Base-by-base conservation (phyloP, 495 filamentous ascomycete species). In the Neurospora sp. region DNA sequence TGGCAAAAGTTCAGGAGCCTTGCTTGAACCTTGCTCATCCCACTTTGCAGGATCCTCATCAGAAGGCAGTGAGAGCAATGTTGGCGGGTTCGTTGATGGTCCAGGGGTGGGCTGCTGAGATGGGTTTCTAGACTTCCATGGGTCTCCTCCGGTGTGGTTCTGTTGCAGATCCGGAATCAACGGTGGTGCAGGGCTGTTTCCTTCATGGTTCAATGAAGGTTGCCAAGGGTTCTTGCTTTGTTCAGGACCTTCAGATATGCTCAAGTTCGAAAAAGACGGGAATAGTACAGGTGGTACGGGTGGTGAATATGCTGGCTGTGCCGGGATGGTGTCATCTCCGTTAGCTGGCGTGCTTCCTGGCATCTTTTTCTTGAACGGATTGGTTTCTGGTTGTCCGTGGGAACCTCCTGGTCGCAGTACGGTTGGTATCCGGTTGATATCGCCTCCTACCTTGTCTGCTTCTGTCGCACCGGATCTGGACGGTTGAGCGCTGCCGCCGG, bases 221-320 rank as follows among this genome's bases (percentile, higher is more conserved):
- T 87, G 83, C 86, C 86, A 88, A 3, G 86, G 85, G 72, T 88
- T 88, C 72, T 81, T 84, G 70, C 74, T 85, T 86, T 84, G 39
- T 78, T 76, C 35, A 84, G 54, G 14, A 35, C 54, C 54, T 37
- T 66, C 54, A 16, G 27, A 66, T 16, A 66, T 62, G 39, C 77
- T 81, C 16, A 85, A 78, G 44, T 83, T 78, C 3, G 83, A 77
- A 48, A 86, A 82, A 14, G 81, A 72, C 37, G 73, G 71, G 27
- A 76, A 71, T 8, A 78, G 69, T 38, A 78, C 48, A 20, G 78
- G 70, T 5, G 79, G 77, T 46, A 76, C 73, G 8, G 70, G 72
- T 38, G 78, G 81, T 8, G 75, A 38, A 7, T 41, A 54, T 46
- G 72, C 39, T 23, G 69, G 77, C 69, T 69, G 66, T 31, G 72